Conservation (phyloP, 208 protist genomes). For the Trypanosoma conorhini region DNA sequence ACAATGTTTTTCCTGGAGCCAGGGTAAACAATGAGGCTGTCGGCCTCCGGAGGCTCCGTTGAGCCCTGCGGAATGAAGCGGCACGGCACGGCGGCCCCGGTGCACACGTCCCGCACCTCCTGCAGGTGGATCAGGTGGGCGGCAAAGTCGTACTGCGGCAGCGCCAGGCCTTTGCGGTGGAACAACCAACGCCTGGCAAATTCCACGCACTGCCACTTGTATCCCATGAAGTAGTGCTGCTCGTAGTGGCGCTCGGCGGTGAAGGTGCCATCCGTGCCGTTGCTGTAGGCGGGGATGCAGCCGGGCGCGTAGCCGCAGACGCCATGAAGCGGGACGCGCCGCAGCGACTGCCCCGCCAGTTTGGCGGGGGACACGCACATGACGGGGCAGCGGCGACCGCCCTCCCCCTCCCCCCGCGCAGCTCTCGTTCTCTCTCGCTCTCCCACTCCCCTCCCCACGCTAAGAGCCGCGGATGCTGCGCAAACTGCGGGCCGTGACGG, state of each 20-base stretch:
- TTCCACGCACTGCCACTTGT: constrained; percentile 90
- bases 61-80: constrained; percentile 56
- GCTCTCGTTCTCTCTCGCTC: too few relatives aligned
- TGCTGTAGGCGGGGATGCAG: constrained; percentile 72
- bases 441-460: too few relatives aligned
- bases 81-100: constrained; percentile 46
- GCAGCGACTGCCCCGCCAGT: not conserved
- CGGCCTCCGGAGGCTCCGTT: constrained; percentile 38
- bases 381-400: too few relatives aligned
- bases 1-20: constrained; percentile 53
- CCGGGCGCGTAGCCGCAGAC: constrained; percentile 60
- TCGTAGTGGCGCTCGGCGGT: constrained; percentile 42
- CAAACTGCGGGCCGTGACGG: too few relatives aligned
- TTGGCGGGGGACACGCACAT: not conserved
- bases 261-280: constrained; percentile 52
- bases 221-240: constrained; percentile 72
- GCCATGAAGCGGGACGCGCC: constrained; percentile 34
- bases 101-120: constrained; percentile 21
- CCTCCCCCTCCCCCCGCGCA: too few relatives aligned
- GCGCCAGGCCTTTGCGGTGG: constrained; percentile 53
- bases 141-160: constrained; percentile 34
- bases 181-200: constrained; percentile 82
- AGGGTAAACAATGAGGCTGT: constrained; percentile 81
- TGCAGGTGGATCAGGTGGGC: constrained; percentile 15
- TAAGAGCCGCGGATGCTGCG: too few relatives aligned